These are phyloP conservation scores for Naumovozyma baii DNA, from an alignment of 805 yeast species.

Conservation along the genomic window DNA sequence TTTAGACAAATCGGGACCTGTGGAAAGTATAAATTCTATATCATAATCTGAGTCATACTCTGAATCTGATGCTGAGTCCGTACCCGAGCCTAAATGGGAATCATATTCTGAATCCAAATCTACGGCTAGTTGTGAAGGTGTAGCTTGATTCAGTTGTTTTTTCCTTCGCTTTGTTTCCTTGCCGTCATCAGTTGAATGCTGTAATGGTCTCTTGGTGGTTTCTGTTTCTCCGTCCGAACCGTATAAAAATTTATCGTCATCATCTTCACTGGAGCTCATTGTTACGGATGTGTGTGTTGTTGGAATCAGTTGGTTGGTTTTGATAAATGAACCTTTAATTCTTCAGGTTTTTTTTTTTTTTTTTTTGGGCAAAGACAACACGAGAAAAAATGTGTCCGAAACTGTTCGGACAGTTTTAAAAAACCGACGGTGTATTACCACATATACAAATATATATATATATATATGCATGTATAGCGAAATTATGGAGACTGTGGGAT, in stretches of 20 bases:
- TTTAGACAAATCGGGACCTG: slow-evolving; percentile 25
- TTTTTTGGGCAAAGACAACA: too few relatives aligned
- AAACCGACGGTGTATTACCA: background rate
- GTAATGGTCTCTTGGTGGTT: slow-evolving; percentile 3
- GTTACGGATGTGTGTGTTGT: background rate
- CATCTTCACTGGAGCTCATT: slow-evolving; percentile 28
- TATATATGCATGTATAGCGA: too few relatives aligned
- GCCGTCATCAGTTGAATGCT: slow-evolving; percentile 11
- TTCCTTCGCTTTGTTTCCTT: slow-evolving; percentile 1
- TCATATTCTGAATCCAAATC: slow-evolving; percentile 30
- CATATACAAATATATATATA: background rate
- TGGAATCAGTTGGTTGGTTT: too few relatives aligned
- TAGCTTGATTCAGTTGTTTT: too few relatives aligned
- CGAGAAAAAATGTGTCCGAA: too few relatives aligned
- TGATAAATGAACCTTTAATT: too few relatives aligned
- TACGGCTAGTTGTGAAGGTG: too few relatives aligned
- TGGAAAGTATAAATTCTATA: slow-evolving; percentile 73
- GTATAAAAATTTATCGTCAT: slow-evolving; percentile 29
- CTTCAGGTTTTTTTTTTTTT: too few relatives aligned
- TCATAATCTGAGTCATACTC: slow-evolving; percentile 48
- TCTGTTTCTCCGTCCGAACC: slow-evolving; percentile 25
- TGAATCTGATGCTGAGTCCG: too few relatives aligned
- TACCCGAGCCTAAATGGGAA: too few relatives aligned
- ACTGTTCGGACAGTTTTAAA: background rate
- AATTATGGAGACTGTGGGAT: too few relatives aligned